These are phyloP conservation scores for Hanseniaspora taiwanica DNA, from an alignment of 805 yeast species.

Conservation along the genomic window DNA sequence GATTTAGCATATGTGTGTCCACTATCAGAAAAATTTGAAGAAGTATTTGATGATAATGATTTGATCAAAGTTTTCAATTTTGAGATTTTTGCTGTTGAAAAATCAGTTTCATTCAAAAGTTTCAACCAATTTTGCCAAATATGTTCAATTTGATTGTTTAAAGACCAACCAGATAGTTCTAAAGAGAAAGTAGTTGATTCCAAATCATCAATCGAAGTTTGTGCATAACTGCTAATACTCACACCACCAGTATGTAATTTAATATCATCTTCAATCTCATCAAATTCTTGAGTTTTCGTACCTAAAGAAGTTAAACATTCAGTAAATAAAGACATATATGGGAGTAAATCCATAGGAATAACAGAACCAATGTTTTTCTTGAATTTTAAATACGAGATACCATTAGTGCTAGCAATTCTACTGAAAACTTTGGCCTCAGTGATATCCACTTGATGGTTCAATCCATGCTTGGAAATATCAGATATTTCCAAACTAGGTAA, in stretches of 20 bases:
- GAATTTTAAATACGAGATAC: constrained; percentile 66
- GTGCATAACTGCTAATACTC: constrained; percentile 43
- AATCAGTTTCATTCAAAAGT: constrained; percentile 56
- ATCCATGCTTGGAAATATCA: constrained; percentile 58
- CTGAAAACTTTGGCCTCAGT: constrained; percentile 26
- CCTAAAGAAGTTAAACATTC: constrained; percentile 79
- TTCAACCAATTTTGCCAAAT: constrained; percentile 58
- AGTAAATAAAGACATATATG: constrained; percentile 63
- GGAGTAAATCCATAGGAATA: constrained; percentile 49
- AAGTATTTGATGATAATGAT: constrained; percentile 60
- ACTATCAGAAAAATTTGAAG: constrained; percentile 67
- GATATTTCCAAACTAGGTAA: constrained; percentile 63
- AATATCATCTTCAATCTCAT: constrained; percentile 74
- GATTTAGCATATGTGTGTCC: constrained; percentile 79
- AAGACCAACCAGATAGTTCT: constrained; percentile 51
- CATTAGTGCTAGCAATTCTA: constrained; percentile 62
- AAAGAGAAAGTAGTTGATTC: constrained; percentile 37
- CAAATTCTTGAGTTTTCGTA: constrained; percentile 56
- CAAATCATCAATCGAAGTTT: constrained; percentile 39
- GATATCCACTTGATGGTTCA: constrained; percentile 20
- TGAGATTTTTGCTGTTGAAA: constrained; percentile 37
- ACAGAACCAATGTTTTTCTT: constrained; percentile 39
- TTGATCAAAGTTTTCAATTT: constrained; percentile 65
- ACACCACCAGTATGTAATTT: constrained; percentile 79
- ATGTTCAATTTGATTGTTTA: constrained; percentile 47